Conservation (phyloP, 2,329 filamentous ascomycete species). For the Exophiala alcalophila region DNA sequence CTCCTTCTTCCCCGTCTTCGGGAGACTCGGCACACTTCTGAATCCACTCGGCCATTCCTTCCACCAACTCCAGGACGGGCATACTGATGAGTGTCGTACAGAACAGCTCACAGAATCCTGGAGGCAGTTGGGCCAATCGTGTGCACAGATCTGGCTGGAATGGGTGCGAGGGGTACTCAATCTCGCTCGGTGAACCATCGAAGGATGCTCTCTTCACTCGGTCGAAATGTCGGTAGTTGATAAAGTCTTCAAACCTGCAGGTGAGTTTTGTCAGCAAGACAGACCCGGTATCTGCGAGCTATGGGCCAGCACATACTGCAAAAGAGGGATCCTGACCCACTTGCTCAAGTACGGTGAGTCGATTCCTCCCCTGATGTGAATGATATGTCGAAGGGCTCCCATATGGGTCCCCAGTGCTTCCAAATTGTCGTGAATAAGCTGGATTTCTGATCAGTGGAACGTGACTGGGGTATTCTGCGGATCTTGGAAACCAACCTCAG, state of each 20-base stretch:
- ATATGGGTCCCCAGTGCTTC: slow-evolving; percentile 9
- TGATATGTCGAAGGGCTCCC: slow-evolving; percentile 10
- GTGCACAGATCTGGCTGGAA: background rate
- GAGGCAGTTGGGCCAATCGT: slow-evolving; percentile 1
- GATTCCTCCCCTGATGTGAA: slow-evolving; percentile 6
- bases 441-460: background rate
- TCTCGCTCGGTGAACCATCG: background rate
- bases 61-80: slow-evolving; percentile 5
- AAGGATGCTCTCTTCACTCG: slow-evolving; percentile 2
- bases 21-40: slow-evolving; percentile 3
- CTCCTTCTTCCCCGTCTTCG: background rate
- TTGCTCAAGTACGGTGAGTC: slow-evolving; percentile 1
- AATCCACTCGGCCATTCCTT: slow-evolving; percentile 4
- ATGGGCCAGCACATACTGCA: slow-evolving; percentile 3
- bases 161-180: background rate
- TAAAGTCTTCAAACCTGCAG: slow-evolving; percentile 10
- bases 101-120: slow-evolving; percentile 5
- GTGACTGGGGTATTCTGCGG: background rate
- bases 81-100: background rate
- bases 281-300: background rate
- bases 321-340: slow-evolving; percentile 10
- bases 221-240: slow-evolving; percentile 12
- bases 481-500: slow-evolving; percentile 2
- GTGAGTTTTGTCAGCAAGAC: slow-evolving; percentile 6
- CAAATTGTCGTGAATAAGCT: slow-evolving; percentile 12